Base-by-base conservation (phyloP, 805 yeast genomes). In the Ogataea allantospora region DNA sequence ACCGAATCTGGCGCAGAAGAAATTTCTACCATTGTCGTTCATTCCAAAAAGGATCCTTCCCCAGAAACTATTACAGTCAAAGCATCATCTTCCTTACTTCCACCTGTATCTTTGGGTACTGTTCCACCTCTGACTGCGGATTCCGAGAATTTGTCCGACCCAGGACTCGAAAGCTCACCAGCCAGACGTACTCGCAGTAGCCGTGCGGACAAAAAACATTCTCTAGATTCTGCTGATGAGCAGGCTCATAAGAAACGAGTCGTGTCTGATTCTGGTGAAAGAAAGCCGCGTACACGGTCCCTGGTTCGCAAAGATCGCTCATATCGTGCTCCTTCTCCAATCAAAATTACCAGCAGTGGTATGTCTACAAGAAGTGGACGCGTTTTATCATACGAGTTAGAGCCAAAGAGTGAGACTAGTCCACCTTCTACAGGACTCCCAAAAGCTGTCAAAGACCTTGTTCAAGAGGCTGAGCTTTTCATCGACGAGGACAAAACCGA, bases 331-430 rank as follows among this genome's bases (percentile, higher is more conserved):
- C 52, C 52, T 2, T 48, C 55, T 6, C 46, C 54, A 12, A 44
- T 44, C 23, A 47, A 43, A 20, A 43, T 41, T 36, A 37, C 44
- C 12, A 44, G 57, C 40, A 54, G 57, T 27, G 54, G 57, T 4
- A 54, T 54, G 7, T 43, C 55, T 6, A 54, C 58, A 1, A 47
- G 58, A 36, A 54, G 58, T 32, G 58, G 57, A 7, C 47, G 61
- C 11, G 58, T 57, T 8, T 36, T 58, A 26, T 57, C 62, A 3
- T 57, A 57, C 34, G 62, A 55, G 16, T 38, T 55, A 2, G 62
- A 54, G 11, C 51, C 50, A 14, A 27, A 38, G 7, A 26, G 33
- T 3, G 47, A 39, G n/a, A 33, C 34, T 5, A 44, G 36, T 5
- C 40, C 36, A 3, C 21, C 35, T 4, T 16, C 43, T 3, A 47